Evolutionary conservation across 345 rosid species (phyloP), one percentile per base, ranked within the genome.

Genomic region (Pugionium cornutum): DNA sequence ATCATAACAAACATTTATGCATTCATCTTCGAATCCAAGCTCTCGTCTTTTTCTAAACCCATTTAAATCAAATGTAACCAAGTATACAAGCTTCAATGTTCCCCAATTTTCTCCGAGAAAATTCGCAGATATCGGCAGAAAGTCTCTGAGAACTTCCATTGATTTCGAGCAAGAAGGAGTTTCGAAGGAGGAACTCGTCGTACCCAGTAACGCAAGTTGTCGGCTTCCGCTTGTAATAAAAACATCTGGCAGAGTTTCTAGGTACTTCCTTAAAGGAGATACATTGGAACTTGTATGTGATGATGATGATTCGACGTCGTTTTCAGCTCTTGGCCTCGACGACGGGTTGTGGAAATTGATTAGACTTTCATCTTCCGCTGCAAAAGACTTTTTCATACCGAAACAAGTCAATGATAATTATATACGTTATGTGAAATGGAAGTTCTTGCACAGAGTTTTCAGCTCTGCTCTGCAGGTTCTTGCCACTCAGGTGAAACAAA

Each of bases 391-490:
- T 52, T 88, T 91, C 65, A 75, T 91, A 56, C 96, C 97, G 31
- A 91, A 86, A 68, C 86, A 72, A 79, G 89, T 91, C 3, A 73
- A 67, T 9, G 78, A 78, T 10, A 78, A 77, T 52, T 91, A 91
- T 51, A 46, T 86, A 72, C 78, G 75, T 8, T 91, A 86, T 65
- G 96, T 91, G 5, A 86, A 91, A 72, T 91, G 97, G 97, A 91
- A 91, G 81, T 68, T 91, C 36, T 78, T 88, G 77, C 97, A 91
- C 77, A 80, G 97, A 45, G 87, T 91, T 67, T 91, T 82, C 78
- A 91, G 97, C 86, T 88, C 97, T 26, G 87, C 94, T 30, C 75
- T 91, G 5, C 97, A 88, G 66, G 96, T 91, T 80, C 89, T 91
- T 77, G 97, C 97, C 58, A 91, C 97, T 75, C 97, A 91, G 89